phyloP scores from a whole-genome alignment of 257 asterid genomes.

The Solanum medicagineum region DNA sequence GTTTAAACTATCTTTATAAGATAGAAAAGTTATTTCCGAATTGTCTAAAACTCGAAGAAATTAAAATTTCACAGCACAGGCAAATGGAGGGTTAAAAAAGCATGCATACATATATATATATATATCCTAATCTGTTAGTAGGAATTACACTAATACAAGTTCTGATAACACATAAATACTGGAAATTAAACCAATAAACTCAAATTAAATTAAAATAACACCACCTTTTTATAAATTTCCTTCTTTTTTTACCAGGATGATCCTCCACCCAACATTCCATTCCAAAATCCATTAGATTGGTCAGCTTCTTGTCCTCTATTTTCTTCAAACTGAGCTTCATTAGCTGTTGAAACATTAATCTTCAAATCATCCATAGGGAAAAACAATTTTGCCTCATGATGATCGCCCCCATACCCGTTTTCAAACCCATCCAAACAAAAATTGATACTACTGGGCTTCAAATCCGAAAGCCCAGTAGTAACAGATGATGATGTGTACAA shows the following conservation, averaged over 20 bases:
- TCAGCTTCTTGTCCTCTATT: conserved; percentile 31
- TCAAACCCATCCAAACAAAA: conserved; percentile 41
- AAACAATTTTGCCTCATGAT: conserved; percentile 22
- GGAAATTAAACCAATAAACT: background rate
- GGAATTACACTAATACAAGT: background rate
- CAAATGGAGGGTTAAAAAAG: background rate
- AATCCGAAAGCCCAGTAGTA: conserved; percentile 17
- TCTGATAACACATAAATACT: background rate
- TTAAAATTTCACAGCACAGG: background rate
- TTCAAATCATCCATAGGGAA: conserved; percentile 54
- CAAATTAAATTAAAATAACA: background rate
- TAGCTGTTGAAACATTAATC: conserved; percentile 6
- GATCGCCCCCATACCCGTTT: conserved; percentile 9
- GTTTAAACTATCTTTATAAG: fast-evolving
- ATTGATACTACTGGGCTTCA: conserved; percentile 29
- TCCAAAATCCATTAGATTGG: conserved; percentile 46
- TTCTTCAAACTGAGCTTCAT: conserved; percentile 6
- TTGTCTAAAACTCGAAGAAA: background rate
- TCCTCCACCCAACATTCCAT: conserved; percentile 50
- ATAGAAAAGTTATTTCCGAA: too few relatives aligned
- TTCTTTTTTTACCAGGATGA: conserved; percentile 24
- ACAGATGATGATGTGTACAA: conserved; percentile 7
- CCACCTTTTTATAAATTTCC: background rate
- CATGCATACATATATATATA: background rate
- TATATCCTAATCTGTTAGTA: conserved; percentile 6